Conservation (phyloP, 768 basidiomycete genomes). For the Tulasnella sp. region DNA sequence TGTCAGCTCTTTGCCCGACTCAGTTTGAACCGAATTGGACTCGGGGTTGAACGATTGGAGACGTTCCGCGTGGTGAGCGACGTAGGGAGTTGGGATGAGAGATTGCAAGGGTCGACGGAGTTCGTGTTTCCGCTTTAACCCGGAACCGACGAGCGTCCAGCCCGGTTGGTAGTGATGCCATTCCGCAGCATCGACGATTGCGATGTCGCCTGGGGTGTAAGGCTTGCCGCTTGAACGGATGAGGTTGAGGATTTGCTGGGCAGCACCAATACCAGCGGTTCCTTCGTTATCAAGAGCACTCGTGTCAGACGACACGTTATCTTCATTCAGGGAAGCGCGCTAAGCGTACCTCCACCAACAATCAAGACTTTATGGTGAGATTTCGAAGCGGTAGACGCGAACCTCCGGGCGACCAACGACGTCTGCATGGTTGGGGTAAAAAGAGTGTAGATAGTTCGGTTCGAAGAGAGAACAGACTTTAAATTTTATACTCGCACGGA, state of each 20-base stretch:
- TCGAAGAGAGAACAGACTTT: not conserved
- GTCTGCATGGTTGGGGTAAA: not conserved
- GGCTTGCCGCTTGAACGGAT: constrained; percentile 60
- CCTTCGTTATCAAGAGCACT: constrained; percentile 39
- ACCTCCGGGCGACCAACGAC: not conserved
- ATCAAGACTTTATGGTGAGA: constrained; percentile 76
- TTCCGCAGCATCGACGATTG: constrained; percentile 72
- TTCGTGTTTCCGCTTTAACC: constrained; percentile 54
- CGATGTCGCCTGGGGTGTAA: constrained; percentile 68
- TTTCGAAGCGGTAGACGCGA: constrained; percentile 27
- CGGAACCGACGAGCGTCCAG: constrained; percentile 93
- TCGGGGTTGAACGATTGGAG: constrained; percentile 69
- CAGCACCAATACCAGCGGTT: constrained; percentile 70
- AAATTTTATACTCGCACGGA: not conserved
- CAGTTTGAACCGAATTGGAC: constrained; percentile 63
- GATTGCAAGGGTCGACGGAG: constrained; percentile 58
- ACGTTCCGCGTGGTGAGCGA: constrained; percentile 62
- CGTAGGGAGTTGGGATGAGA: constrained; percentile 60
- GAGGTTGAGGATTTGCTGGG: constrained; percentile 78
- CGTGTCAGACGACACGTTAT: not conserved
- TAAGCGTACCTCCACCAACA: constrained; percentile 71
- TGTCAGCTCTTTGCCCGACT: constrained; percentile 55
- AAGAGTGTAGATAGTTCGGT: not conserved
- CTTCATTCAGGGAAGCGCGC: not conserved
- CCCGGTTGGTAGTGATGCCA: constrained; percentile 93